These are phyloP conservation scores for Fagopyrum tataricum DNA, from an alignment of 148 eudicot genomes.

Conservation along the genomic window DNA sequence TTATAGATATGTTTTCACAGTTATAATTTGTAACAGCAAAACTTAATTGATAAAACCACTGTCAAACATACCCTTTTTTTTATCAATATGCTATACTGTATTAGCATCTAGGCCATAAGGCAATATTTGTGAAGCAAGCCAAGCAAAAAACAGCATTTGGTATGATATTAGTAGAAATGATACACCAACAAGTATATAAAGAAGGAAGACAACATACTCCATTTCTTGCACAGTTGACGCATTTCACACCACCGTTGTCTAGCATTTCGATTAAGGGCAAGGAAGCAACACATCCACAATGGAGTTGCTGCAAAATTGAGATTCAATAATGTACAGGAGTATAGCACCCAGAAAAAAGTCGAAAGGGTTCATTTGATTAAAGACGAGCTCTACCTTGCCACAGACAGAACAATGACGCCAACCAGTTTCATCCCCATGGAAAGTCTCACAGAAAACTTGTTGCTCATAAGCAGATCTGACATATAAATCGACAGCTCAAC, in stretches of 20 bases:
- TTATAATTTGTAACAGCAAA: too few relatives aligned
- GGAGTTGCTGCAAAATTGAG: constrained; percentile 61
- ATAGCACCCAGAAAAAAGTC: constrained; percentile 16
- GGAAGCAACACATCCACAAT: constrained; percentile 98
- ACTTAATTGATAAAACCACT: too few relatives aligned
- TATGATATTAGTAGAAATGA: background rate
- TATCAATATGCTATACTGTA: background rate
- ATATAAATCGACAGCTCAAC: constrained; percentile 17
- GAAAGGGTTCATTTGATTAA: background rate
- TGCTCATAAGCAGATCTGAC: constrained; percentile 70
- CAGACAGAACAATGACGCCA: constrained; percentile 85
- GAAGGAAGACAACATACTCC: background rate
- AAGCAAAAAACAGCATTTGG: background rate
- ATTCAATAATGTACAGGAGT: constrained; percentile 8
- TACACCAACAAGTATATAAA: constrained; percentile 1
- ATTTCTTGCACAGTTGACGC: constrained; percentile 50
- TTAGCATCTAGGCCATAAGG: background rate
- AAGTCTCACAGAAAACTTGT: constrained; percentile 60
- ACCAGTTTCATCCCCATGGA: constrained; percentile 80
- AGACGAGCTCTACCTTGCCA: constrained; percentile 51
- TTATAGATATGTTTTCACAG: too few relatives aligned
- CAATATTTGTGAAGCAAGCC: background rate
- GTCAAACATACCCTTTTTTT: too few relatives aligned
- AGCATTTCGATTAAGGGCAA: constrained; percentile 68
- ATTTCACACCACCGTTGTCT: constrained; percentile 80